A percentile compares a stretch with the other conserved stretches of the same genome.
These are phyloP conservation scores for Aspergillus terreus DNA, from an alignment of 2,329 filamentous ascomycete species.

Conservation along the genomic window DNA sequence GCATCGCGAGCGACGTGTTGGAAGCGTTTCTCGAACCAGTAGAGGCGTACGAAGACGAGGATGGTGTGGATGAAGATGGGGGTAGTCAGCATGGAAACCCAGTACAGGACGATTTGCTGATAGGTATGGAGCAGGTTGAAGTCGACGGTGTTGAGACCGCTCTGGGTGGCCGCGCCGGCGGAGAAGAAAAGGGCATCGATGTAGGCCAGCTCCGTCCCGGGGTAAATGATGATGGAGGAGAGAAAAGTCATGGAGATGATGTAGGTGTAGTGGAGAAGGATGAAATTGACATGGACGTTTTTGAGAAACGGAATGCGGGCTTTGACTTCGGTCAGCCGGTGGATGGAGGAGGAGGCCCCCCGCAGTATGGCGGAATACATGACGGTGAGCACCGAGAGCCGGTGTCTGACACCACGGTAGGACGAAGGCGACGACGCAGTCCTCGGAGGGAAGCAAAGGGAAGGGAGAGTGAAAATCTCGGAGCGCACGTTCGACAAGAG, in stretches of 20 bases:
- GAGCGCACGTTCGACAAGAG: background rate
- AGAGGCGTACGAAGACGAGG: conserved; percentile 87
- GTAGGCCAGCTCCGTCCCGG: conserved; percentile 62
- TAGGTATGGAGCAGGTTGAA: conserved; percentile 66
- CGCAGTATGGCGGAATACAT: conserved; percentile 29
- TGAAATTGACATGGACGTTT: conserved; percentile 42
- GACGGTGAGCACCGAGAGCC: conserved; percentile 10
- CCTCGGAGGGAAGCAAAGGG: background rate
- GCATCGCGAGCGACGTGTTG: conserved; percentile 76
- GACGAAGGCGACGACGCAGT: no score
- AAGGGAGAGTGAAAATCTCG: background rate
- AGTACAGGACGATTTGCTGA: conserved; percentile 69
- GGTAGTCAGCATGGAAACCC: conserved; percentile 70
- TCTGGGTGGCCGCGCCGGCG: conserved; percentile 84
- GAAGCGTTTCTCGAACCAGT: conserved; percentile 98
- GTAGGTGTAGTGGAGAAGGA: conserved; percentile 61
- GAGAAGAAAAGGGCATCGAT: conserved; percentile 87
- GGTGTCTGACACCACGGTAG: background rate
- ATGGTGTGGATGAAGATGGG: conserved; percentile 80
- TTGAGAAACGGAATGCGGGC: conserved; percentile 35
- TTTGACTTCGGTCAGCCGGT: conserved; percentile 20
- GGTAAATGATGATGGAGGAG: conserved; percentile 74
- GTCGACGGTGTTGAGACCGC: conserved; percentile 77
- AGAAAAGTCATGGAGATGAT: conserved; percentile 70
- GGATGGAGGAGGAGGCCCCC: conserved; percentile 3